A percentile compares a stretch with the other conserved stretches of the same genome.
Conservation (phyloP, 139 green algal genomes). For the Chlorella vulgaris region DNA sequence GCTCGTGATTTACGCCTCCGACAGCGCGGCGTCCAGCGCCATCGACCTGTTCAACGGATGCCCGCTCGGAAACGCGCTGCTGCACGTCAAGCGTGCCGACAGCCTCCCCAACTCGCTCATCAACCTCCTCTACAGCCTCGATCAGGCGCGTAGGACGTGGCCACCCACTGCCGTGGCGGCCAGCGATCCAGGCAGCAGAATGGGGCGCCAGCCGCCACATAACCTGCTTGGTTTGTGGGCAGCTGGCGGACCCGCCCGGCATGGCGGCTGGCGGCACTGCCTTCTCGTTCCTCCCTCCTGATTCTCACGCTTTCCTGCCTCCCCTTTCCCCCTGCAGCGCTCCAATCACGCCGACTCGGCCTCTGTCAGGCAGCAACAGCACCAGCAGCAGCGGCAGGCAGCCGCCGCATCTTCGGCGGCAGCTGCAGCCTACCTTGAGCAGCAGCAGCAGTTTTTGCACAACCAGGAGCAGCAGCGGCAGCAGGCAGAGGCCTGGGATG, state of each 20-base stretch:
- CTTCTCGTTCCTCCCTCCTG: background rate
- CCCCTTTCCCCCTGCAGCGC: background rate
- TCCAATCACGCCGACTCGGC: background rate
- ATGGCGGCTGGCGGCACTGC: background rate
- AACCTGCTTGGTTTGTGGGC: background rate
- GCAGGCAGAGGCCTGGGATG: background rate
- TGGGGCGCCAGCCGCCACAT: too few relatives aligned
- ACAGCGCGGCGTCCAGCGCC: background rate
- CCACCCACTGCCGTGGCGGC: background rate
- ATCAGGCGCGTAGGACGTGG: background rate
- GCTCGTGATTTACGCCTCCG: background rate
- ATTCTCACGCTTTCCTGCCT: background rate
- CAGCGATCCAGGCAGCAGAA: too few relatives aligned
- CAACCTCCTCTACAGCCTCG: constrained; percentile 12
- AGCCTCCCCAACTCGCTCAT: constrained; percentile 1
- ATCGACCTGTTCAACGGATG: constrained; percentile 45
- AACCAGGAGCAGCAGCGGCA: background rate
- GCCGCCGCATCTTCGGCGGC: background rate
- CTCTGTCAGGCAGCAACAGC: background rate
- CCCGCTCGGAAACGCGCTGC: constrained; percentile 52
- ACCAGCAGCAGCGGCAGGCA: background rate
- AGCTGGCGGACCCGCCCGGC: background rate
- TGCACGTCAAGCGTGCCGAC: constrained; percentile 19
- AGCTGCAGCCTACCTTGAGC: constrained; percentile 5
- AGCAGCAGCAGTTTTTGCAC: constrained; percentile 4